Evolutionary conservation across 768 basidiomycete species (phyloP).

Genomic region (Russula olivacea): DNA sequence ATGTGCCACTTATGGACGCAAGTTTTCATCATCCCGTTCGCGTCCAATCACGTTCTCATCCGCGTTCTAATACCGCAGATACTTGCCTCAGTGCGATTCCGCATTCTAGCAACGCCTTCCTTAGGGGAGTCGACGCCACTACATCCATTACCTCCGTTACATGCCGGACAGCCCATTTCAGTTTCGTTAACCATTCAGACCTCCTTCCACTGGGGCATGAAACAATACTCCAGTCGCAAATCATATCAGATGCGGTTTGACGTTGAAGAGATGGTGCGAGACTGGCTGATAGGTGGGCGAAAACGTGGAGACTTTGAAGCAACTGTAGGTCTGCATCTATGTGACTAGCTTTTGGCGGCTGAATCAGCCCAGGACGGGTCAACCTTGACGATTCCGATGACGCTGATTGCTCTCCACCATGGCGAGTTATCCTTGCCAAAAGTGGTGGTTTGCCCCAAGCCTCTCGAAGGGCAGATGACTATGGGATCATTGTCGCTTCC

Average conservation of each 20-base stretch:
- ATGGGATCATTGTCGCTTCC: constrained; percentile 58
- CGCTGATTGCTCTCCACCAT: constrained; percentile 81
- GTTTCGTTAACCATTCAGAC: constrained; percentile 61
- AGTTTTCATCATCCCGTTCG: constrained; percentile 29
- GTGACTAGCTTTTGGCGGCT: background rate
- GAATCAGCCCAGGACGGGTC: constrained; percentile 47
- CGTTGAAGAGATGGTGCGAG: constrained; percentile 69
- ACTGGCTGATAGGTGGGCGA: constrained; percentile 86
- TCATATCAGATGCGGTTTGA: constrained; percentile 68
- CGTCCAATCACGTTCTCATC: constrained; percentile 13
- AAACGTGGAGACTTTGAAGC: constrained; percentile 82
- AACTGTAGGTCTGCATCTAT: constrained; percentile 42
- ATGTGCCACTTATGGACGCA: constrained; percentile 76
- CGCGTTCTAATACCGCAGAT: constrained; percentile 41
- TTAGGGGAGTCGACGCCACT: constrained; percentile 29
- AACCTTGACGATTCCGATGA: constrained; percentile 55
- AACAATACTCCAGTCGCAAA: constrained; percentile 34
- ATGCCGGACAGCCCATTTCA: constrained; percentile 84
- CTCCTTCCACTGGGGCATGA: constrained; percentile 71
- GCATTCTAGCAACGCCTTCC: constrained; percentile 43
- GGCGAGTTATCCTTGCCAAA: constrained; percentile 76
- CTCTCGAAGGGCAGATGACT: constrained; percentile 44
- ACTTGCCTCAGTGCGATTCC: constrained; percentile 53
- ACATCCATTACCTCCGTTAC: constrained; percentile 36
- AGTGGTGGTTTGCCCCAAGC: constrained; percentile 57